Base-by-base conservation (phyloP, 2,329 filamentous ascomycete genomes). In the Fusarium beomiforme region DNA sequence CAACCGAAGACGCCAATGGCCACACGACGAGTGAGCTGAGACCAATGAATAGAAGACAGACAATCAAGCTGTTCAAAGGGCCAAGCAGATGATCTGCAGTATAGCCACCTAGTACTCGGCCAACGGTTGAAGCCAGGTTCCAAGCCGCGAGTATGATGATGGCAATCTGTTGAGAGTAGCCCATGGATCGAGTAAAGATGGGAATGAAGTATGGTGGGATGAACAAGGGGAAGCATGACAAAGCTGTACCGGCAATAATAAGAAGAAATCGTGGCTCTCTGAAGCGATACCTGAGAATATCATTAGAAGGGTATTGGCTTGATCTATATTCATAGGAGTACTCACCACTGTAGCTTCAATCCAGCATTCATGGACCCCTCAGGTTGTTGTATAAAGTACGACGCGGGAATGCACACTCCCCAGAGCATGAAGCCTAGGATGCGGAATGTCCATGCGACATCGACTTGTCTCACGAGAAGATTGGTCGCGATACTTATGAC, bases 91-190 rank as follows among this genome's bases (percentile, higher is more conserved):
- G 59, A 9, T 76, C 74, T 4, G 76, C 75, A 2, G 70, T 69
- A 33, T 76, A 78, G 2, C 77, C 77, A 1, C 74, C 75, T 2
- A 64, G 31, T 1, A 79, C 65, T 1, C 77, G 75, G 0, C 77
- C 77, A 3, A 77, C 44, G 0, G 77, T 77, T 0, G 77, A 79
- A 9, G 77, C 76, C 12, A 79, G 17, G n/a, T 78, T 79, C 77
- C 77, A 79, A 1, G 70, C 74, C 2, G 77, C 77, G 2, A 79
- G 53, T 2, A 69, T 74, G 6, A 71, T 36, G 10, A 77, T 71
- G 0, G 69, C 74, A 2, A 70, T 62, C 24, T 79, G 75, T 6
- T 72, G 66, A 0, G 75, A 72, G 36, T 77, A 72, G 2, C 75
- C 75, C 64, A 77, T 75, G 1, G 72, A 76, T 12, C 71, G 63